A percentile compares a stretch with the other conserved stretches of the same genome.
These are phyloP conservation scores for Ophiocordyceps sinensis DNA, from an alignment of 2,329 filamentous ascomycete genomes.

Conservation along the genomic window DNA sequence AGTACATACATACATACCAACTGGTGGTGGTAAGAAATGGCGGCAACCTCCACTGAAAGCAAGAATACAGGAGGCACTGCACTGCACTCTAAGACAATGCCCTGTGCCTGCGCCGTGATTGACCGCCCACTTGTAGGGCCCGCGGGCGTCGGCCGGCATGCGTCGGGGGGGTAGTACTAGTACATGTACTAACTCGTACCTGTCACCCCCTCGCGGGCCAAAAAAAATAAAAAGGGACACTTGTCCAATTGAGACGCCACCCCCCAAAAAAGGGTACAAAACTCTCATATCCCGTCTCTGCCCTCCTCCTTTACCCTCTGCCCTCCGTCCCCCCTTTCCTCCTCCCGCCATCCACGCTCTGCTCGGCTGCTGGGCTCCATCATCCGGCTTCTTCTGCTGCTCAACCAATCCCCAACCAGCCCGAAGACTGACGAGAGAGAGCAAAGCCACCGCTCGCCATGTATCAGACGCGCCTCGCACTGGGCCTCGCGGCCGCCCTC, in stretches of 20 bases:
- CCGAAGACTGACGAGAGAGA: not conserved
- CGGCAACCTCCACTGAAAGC: too few relatives aligned
- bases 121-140: too few relatives aligned
- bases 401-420: too few relatives aligned
- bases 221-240: conserved; percentile 21
- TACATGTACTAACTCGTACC: too few relatives aligned
- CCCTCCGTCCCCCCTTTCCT: not conserved
- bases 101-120: too few relatives aligned
- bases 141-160: too few relatives aligned
- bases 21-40: too few relatives aligned
- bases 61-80: too few relatives aligned
- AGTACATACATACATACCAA: too few relatives aligned
- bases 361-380: conserved; percentile 2
- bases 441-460: conserved; percentile 21
- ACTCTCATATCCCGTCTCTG: conserved; percentile 10
- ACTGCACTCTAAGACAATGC: too few relatives aligned
- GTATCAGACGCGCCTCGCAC: conserved; percentile 35
- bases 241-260: conserved; percentile 25
- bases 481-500: conserved; percentile 39
- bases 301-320: not conserved
- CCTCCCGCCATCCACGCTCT: conserved; percentile 5
- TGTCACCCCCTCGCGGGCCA: too few relatives aligned
- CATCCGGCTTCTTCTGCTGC: not conserved
- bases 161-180: too few relatives aligned
- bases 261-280: conserved; percentile 16